These are phyloP conservation scores for Tetrapisispora namnaoensis DNA, from an alignment of 805 yeast genomes.

Conservation along the genomic window DNA sequence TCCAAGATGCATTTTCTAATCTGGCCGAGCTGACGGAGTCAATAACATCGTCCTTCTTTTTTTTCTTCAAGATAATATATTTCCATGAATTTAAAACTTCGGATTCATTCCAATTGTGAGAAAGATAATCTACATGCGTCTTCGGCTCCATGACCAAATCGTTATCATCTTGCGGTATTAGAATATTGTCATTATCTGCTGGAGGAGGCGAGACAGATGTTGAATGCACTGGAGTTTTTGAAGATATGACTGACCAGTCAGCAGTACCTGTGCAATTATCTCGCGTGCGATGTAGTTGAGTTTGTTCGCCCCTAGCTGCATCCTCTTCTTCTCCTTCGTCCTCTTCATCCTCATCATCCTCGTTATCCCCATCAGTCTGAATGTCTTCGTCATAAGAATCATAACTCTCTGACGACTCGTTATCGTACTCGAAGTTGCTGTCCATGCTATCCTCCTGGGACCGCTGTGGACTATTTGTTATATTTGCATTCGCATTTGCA, in stretches of 20 bases:
- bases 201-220: constrained; percentile 32
- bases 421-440: not conserved
- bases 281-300: not conserved
- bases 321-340: constrained; percentile 6
- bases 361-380: not conserved
- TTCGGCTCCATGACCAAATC: constrained; percentile 74
- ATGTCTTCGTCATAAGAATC: constrained; percentile 10
- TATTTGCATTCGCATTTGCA: not conserved
- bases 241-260: constrained; percentile 6
- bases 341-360: not conserved
- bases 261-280: not conserved
- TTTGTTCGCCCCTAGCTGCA: not conserved
- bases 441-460: constrained; percentile 2
- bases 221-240: constrained; percentile 4
- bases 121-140: constrained; percentile 86
- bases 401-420: constrained; percentile 6
- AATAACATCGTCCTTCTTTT: constrained; percentile 27
- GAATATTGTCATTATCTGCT: constrained; percentile 20
- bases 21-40: constrained; percentile 78
- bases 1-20: constrained; percentile 87
- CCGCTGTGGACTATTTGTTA: not conserved
- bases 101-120: constrained; percentile 91
- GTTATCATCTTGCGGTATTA: constrained; percentile 70
- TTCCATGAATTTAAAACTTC: constrained; percentile 96
- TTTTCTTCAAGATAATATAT: constrained; percentile 72